Conservation (phyloP, 2,329 filamentous ascomycete species). For the Dactylellina drechsleri region DNA sequence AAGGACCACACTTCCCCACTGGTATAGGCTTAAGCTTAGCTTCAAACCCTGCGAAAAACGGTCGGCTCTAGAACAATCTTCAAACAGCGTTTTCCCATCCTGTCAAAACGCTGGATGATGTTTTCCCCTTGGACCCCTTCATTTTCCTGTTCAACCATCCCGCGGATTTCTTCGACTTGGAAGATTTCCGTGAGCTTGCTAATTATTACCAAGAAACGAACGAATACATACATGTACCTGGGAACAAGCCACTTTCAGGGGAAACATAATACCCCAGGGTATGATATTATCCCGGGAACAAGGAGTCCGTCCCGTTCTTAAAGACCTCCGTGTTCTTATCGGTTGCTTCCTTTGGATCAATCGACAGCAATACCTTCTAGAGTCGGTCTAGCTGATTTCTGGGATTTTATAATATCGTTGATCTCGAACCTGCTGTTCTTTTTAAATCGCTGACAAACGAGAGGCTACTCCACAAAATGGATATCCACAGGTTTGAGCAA, state of each 20-base stretch:
- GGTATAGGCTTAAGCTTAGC: constrained; percentile 22
- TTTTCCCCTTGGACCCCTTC: constrained; percentile 10
- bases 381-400: constrained; percentile 17
- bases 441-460: constrained; percentile 37
- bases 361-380: constrained; percentile 18
- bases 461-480: background rate
- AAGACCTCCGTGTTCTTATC: constrained; percentile 40
- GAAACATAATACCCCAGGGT: constrained; percentile 32
- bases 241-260: constrained; percentile 41
- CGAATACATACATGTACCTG: constrained; percentile 29
- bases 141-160: constrained; percentile 18
- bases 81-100: constrained; percentile 6
- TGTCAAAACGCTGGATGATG: constrained; percentile 18
- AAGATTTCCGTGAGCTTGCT: constrained; percentile 25
- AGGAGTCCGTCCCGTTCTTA: constrained; percentile 14
- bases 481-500: constrained; percentile 23
- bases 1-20: constrained; percentile 20
- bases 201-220: constrained; percentile 36
- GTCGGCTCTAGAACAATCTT: constrained; percentile 27
- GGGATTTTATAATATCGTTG: background rate
- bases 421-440: constrained; percentile 44
- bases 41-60: constrained; percentile 27
- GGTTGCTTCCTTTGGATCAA: constrained; percentile 35
- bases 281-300: constrained; percentile 29
- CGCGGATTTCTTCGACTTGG: constrained; percentile 25